Conservation (phyloP, 208 protist genomes). For the Leishmania mexicana region DNA sequence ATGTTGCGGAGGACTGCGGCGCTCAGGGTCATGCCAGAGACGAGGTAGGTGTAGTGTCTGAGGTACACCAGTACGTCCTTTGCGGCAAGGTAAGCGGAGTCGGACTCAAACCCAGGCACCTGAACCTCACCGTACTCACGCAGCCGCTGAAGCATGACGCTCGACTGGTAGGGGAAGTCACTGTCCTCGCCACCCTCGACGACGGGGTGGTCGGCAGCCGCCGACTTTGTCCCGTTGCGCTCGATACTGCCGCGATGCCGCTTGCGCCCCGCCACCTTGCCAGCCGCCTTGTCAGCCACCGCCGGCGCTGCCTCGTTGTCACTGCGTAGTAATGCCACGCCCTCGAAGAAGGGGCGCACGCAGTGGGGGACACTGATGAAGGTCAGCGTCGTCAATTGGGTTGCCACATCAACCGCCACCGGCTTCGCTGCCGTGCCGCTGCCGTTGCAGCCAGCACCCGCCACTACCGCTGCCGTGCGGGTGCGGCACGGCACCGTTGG, state of each 20-base stretch:
- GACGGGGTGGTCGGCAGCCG: background rate
- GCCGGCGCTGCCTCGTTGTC: background rate
- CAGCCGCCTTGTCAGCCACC: no score
- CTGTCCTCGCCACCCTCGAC: background rate
- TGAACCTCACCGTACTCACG: conserved; percentile 29
- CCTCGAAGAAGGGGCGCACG: conserved; percentile 13
- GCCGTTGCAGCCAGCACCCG: background rate
- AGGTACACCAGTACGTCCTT: conserved; percentile 51
- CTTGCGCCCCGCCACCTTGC: background rate
- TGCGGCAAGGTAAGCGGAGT: conserved; percentile 70
- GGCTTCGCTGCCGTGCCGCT: background rate
- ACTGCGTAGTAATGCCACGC: background rate
- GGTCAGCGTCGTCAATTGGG: conserved; percentile 22
- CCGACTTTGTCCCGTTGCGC: background rate
- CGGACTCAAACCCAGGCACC: conserved; percentile 50
- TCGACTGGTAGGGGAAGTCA: background rate
- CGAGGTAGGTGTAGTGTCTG: conserved; percentile 31
- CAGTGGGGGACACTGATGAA: conserved; percentile 23
- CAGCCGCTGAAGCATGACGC: conserved; percentile 27
- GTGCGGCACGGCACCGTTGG: background rate
- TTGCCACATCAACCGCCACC: background rate
- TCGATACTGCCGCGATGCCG: conserved; percentile 1
- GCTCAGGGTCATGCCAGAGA: conserved; percentile 28
- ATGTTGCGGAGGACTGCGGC: conserved; percentile 30
- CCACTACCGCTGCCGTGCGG: background rate